These are phyloP conservation scores for Podila horticola DNA, from an alignment of 192 early-diverging fungal species.

Conservation along the genomic window DNA sequence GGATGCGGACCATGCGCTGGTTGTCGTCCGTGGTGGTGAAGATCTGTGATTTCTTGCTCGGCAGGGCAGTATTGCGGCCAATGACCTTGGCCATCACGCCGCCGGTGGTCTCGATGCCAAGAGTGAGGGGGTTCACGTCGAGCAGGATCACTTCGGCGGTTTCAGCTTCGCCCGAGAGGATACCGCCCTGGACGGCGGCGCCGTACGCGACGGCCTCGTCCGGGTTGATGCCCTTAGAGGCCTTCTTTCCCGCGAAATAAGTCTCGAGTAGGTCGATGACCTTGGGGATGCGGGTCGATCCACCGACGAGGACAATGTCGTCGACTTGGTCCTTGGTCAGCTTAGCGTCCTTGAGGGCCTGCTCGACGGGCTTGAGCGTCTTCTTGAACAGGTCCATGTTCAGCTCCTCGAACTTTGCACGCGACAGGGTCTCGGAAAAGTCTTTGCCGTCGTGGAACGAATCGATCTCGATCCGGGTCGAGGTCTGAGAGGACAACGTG, in stretches of 20 bases:
- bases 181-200: constrained; percentile 91
- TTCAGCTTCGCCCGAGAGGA: constrained; percentile 74
- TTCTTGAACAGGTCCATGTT: constrained; percentile 92
- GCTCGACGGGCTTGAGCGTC: constrained; percentile 90
- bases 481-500: constrained; percentile 89
- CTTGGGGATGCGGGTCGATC: constrained; percentile 95
- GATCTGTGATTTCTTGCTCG: constrained; percentile 81
- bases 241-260: constrained; percentile 84
- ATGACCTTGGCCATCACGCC: constrained; percentile 87
- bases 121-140: constrained; percentile 86
- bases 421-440: constrained; percentile 90
- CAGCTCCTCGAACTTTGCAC: constrained; percentile 94
- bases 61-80: constrained; percentile 86
- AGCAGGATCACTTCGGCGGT: constrained; percentile 81
- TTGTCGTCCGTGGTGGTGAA: constrained; percentile 87
- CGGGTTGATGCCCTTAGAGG: constrained; percentile 94
- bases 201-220: constrained; percentile 97
- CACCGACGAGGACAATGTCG: constrained; percentile 89
- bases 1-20: constrained; percentile 88
- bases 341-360: constrained; percentile 90
- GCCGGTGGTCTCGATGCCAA: constrained; percentile 88
- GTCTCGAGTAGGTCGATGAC: constrained; percentile 84
- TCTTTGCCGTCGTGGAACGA: constrained; percentile 85
- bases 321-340: constrained; percentile 80
- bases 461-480: constrained; percentile 90